These are phyloP conservation scores for Pecoramyces ruminantium DNA, from an alignment of 192 early-diverging fungal species.

Conservation along the genomic window DNA sequence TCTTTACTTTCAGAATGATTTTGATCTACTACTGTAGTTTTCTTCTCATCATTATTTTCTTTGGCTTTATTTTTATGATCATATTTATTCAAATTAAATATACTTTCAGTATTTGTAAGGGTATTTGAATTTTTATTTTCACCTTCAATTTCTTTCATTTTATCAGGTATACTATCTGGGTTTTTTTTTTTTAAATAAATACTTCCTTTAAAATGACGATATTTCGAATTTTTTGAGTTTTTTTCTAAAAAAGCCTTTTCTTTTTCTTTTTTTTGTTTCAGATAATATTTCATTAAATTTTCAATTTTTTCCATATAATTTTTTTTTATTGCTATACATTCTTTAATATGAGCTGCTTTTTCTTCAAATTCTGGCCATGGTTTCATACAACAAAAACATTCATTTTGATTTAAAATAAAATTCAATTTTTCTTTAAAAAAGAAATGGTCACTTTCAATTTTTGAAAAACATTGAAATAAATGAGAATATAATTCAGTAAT, in stretches of 20 bases:
- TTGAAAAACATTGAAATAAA: neutral
- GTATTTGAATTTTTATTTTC: neutral
- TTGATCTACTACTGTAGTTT: neutral
- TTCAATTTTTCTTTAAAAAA: neutral
- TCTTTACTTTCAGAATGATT: neutral
- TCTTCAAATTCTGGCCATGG: neutral
- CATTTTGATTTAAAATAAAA: neutral
- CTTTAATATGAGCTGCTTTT: neutral
- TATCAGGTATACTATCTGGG: neutral
- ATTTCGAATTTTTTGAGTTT: neutral
- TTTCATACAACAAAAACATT: neutral
- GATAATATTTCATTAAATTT: neutral
- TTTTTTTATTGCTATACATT: neutral
- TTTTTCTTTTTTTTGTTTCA: neutral
- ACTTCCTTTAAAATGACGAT: neutral
- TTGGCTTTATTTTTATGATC: too few species aligned
- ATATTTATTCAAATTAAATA: neutral
- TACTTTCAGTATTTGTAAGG: neutral
- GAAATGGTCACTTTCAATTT: neutral
- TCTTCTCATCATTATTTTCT: neutral
- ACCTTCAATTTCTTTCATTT: neutral
- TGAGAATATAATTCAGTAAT: neutral
- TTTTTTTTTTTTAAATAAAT: neutral
- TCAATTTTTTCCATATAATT: neutral
- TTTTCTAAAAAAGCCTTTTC: neutral